Conservation (phyloP, 441 rosid genomes). For the Hura crepitans region DNA sequence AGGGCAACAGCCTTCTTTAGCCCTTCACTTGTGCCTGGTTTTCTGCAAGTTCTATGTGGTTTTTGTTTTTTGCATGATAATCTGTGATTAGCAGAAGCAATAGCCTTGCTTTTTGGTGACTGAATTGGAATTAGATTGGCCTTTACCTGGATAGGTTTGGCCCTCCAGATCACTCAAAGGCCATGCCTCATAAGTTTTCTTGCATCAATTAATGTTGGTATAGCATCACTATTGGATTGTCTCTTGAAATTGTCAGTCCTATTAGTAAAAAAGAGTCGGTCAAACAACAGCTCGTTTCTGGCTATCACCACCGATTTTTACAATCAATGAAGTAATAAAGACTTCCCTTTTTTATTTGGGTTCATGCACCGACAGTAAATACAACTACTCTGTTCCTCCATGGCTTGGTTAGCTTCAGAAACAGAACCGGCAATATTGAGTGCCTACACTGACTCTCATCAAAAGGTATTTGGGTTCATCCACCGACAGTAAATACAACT, state of each 20-base stretch:
- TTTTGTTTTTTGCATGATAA: conserved; percentile 9
- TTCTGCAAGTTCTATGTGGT: background rate
- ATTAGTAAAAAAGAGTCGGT: background rate
- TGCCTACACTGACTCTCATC: too few species aligned
- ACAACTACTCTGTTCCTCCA: too few species aligned
- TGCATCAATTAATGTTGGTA: conserved; percentile 3
- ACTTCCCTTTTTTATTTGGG: too few species aligned
- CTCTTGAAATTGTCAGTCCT: conserved; percentile 4
- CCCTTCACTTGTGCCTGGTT: background rate
- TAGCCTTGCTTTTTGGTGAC: background rate
- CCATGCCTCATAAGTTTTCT: conserved; percentile 1
- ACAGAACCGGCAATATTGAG: too few species aligned
- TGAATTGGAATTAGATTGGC: background rate
- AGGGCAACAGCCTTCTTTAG: background rate
- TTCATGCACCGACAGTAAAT: too few species aligned
- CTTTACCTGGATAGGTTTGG: background rate
- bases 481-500: too few species aligned
- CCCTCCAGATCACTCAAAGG: background rate
- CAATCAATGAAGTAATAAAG: too few species aligned
- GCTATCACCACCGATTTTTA: background rate
- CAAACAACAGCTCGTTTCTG: conserved; percentile 7
- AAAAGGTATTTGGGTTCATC: too few species aligned
- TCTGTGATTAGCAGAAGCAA: background rate
- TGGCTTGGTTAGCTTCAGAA: too few species aligned
- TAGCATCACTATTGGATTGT: background rate